These are phyloP conservation scores for Boletus tomentosulus DNA, from an alignment of 768 basidiomycete species.

Conservation along the genomic window DNA sequence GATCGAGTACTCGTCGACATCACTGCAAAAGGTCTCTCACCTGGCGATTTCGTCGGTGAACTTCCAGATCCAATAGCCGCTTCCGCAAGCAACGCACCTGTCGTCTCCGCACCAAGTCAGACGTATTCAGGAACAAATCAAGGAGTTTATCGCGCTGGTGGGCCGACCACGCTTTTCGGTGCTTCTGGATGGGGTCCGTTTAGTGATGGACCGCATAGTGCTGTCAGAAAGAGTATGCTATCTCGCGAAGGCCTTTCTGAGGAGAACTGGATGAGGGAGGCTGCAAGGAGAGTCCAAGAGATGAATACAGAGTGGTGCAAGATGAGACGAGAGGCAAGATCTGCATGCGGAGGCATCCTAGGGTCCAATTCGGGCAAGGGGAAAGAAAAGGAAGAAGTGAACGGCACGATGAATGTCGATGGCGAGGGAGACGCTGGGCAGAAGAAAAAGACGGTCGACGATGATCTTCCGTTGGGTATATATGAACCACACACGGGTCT, in stretches of 20 bases:
- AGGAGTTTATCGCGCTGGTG: constrained; percentile 87
- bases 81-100: constrained; percentile 40
- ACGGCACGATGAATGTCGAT: constrained; percentile 27
- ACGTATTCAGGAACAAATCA: constrained; percentile 42
- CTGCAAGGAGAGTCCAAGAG: constrained; percentile 61
- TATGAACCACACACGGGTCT: constrained; percentile 82
- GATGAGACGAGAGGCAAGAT: constrained; percentile 52
- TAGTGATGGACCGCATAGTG: constrained; percentile 81
- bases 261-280: constrained; percentile 91
- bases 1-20: constrained; percentile 75
- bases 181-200: constrained; percentile 81
- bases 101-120: constrained; percentile 26
- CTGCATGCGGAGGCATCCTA: constrained; percentile 46
- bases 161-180: constrained; percentile 91
- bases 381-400: constrained; percentile 30
- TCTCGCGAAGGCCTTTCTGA: constrained; percentile 76
- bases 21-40: constrained; percentile 73
- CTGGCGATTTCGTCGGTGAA: constrained; percentile 80
- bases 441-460: constrained; percentile 29
- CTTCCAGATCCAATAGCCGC: constrained; percentile 68
- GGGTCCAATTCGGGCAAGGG: constrained; percentile 29
- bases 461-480: constrained; percentile 52
- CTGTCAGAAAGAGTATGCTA: constrained; percentile 75
- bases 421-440: constrained; percentile 25
- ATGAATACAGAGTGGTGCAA: constrained; percentile 61